A percentile compares a stretch with the other conserved stretches of the same genome.
phyloP scores from a whole-genome alignment of 208 protist species.

The Trypanosoma grayi region DNA sequence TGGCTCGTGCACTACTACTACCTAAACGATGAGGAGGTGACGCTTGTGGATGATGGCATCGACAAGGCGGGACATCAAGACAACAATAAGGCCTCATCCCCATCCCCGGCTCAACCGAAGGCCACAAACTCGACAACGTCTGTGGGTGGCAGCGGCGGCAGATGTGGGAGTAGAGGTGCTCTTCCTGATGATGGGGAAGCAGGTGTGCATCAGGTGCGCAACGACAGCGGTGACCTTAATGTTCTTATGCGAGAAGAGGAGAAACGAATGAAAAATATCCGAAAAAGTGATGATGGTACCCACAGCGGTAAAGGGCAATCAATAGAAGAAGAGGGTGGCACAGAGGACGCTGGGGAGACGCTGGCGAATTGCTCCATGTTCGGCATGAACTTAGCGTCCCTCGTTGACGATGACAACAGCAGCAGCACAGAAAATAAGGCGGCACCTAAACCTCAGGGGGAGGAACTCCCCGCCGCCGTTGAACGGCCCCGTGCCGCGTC shows the following conservation, averaged over 20 bases:
- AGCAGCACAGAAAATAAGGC: background rate
- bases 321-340: background rate
- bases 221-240: conserved; percentile 67
- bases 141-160: background rate
- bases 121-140: background rate
- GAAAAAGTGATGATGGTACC: background rate
- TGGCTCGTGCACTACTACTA: conserved; percentile 88
- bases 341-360: background rate
- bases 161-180: conserved; percentile 3
- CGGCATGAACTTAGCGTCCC: background rate
- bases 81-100: conserved; percentile 2
- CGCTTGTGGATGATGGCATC: conserved; percentile 27
- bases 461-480: background rate
- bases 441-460: background rate
- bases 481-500: background rate
- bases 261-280: conserved; percentile 25
- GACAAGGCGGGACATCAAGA: conserved; percentile 6
- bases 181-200: conserved; percentile 30
- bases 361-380: conserved; percentile 7
- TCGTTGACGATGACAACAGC: background rate
- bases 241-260: conserved; percentile 56
- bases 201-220: conserved; percentile 52
- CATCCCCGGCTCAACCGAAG: no score
- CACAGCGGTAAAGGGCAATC: background rate
- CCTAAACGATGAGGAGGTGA: conserved; percentile 65